Evolutionary conservation across 164 flowering plant genomes (phyloP), one percentile per base, ranked within the genome.

Genomic region (Litsea cubeba): DNA sequence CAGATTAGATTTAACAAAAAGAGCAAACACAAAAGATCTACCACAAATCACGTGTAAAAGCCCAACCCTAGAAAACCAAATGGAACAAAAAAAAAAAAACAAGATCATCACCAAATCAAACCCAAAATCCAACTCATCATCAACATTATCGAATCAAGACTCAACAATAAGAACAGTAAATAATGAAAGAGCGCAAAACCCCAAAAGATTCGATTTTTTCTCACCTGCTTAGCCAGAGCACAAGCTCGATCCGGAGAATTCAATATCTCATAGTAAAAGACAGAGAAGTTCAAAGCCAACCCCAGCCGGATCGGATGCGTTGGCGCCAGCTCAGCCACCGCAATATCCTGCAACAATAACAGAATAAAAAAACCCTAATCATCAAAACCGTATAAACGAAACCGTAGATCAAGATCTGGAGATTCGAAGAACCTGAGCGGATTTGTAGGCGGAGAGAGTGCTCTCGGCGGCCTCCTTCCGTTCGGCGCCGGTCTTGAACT

Each of bases 221-320:
- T 76, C 20, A 91, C 96, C 94, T 91, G 92, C 73, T 91, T 91
- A 12, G 96, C 93, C 26, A 91, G 89, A 68, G 74, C 84, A 81
- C 97, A 92, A 73, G 97, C 95, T 3, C 91, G 92, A 72, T 92
- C 97, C 11, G 94, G 94, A 60, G 97, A 90, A 62, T 88, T 92
- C 79, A 92, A 84, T 70, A 90, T 92, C 84, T 92, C 97, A 70
- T 89, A 92, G 79, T 92, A 91, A 64, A 92, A 91, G 50, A 91
- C 95, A 32, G 94, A 92, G 84, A 92, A 92, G 82, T 92, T 92
- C 24, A 92, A 90, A 40, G 97, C 97, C 76, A 92, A 74, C 24
- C 97, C 97, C 0, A 92, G 89, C 5, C 94, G 83, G 80, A 91
- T 92, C 0, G 94, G 97, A 75, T 92, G 97, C 1, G 95, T 91